Conservation (phyloP, 345 rosid species). For the Adansonia digitata region DNA sequence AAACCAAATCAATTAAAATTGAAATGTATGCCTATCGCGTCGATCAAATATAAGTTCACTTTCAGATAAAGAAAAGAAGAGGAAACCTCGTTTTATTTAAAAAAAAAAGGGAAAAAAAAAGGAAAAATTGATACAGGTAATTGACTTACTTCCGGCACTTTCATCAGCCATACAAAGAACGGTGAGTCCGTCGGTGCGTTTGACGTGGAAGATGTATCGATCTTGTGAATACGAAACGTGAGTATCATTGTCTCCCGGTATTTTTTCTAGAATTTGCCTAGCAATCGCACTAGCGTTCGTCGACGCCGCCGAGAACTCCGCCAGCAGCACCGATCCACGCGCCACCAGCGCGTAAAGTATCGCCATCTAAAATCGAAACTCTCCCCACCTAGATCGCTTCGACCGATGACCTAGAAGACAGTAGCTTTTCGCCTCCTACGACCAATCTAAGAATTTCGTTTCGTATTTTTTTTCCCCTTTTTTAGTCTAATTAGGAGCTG, state of each 20-base stretch:
- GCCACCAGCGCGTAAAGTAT: constrained; percentile 86
- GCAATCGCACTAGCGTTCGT: constrained; percentile 85
- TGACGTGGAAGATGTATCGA: constrained; percentile 86
- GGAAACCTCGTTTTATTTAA: background rate
- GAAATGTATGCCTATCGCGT: background rate
- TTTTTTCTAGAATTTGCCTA: constrained; percentile 73
- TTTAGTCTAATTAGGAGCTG: background rate
- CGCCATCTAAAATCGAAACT: constrained; percentile 44
- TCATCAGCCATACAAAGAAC: constrained; percentile 98
- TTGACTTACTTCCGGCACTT: constrained; percentile 67
- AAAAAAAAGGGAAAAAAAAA: too few species aligned
- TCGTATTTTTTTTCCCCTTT: background rate
- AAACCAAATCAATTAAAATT: background rate
- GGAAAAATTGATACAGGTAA: background rate
- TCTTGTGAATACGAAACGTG: constrained; percentile 93
- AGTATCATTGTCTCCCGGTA: constrained; percentile 66
- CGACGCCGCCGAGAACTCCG: constrained; percentile 70
- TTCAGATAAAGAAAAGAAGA: background rate
- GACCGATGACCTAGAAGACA: background rate
- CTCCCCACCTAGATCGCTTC: background rate
- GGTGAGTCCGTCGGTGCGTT: constrained; percentile 96
- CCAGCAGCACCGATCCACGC: constrained; percentile 82
- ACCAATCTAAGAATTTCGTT: background rate
- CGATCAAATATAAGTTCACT: background rate
- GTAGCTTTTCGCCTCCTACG: background rate